Evolutionary conservation across 495 filamentous ascomycete species (phyloP), one percentile per base, ranked within the genome.

Genomic region (Talaromyces proteolyticus): DNA sequence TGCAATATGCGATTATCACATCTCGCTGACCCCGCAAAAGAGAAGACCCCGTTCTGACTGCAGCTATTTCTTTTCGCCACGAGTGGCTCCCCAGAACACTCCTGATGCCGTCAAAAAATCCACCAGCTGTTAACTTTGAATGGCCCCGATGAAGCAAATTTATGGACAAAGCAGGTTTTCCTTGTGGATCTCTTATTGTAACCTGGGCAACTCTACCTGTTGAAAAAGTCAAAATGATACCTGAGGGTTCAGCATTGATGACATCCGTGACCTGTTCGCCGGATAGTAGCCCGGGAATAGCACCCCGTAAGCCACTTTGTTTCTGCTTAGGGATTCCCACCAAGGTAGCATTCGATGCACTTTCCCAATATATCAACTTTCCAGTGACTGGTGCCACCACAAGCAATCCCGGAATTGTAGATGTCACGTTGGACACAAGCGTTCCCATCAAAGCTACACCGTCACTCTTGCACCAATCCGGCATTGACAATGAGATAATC

Each of bases 331-430:
- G 80, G 22, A 90, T 77, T 51, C 85, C 86, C 11, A 89, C 64
- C 5, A 85, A 85, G 21, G 88, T 81, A 21, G 88, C 89, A 64
- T 80, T 87, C 17, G 91, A 86, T 42, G 97, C 84, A 21, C 88
- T 90, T 61, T 97, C 94, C 92, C 91, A 99, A 65, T 91, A 99
- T 29, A 85, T 80, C 42, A 97, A 79, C 62, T 83, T 92, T 23
- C 93, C 93, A 26, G 75, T 89, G 16, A 77, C 77, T 1, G 91
- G 89, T 67, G 89, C 85, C 10, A 99, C 73, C 11, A 96, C 72
- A 17, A 98, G 79, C 11, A 97, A 70, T 2, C 91, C 93, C 3
- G 92, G 88, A 39, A 90, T 86, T 14, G 79, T 75, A 19, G 82
- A 82, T 20, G 85, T 79, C 12, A 82, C 81, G 29, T 85, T 87